Evolutionary conservation across 345 rosid species (phyloP), one percentile per base, ranked within the genome.

Genomic region (Salix viminalis): DNA sequence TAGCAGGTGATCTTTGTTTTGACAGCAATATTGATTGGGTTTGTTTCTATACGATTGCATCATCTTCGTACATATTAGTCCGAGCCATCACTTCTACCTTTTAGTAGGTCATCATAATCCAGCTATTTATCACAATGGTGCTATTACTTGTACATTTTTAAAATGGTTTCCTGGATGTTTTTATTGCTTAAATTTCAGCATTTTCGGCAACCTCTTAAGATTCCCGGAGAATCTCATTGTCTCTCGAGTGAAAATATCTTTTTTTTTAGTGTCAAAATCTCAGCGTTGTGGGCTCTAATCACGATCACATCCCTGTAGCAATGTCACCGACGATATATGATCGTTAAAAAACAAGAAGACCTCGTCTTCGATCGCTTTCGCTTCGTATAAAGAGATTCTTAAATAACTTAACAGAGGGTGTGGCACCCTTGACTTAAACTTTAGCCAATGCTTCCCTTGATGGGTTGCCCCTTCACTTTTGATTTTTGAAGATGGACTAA

Each of bases 111-210:
- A 65, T 60, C 74, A 56, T 7, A 66, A 16, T 58, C 64, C 71
- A 65, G 39, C 73, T 32, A 62, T 16, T 3, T 23, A 23, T 3
- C 41, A 24, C 39, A 37, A n/a, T 8, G 32, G 4, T 5, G 19
- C 67, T 76, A 10, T 71, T 60, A 76, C 75, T 74, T 83, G 44
- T 50, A 48, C 76, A 21, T 44, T 66, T 44, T 66, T 74, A 7
- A 67, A 67, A 28, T 46, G 75, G 30, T 37, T 62, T 14, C 41
- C 75, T 75, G 78, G 65, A 65, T 67, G 72, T 75, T 75, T 34
- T 10, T 8, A 6, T 0, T 50, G 64, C 5, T 12, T 70, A 46
- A 7, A 52, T 65, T 64, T 77, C 75, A 58, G 77, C 23, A 56
- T 66, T 10, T 28, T 50, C 23, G 7, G 76, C 71, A 28, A 44